Evolutionary conservation across 1,284 basidiomycete species (phyloP).

Genomic region (Ustilago vetiveriae): DNA sequence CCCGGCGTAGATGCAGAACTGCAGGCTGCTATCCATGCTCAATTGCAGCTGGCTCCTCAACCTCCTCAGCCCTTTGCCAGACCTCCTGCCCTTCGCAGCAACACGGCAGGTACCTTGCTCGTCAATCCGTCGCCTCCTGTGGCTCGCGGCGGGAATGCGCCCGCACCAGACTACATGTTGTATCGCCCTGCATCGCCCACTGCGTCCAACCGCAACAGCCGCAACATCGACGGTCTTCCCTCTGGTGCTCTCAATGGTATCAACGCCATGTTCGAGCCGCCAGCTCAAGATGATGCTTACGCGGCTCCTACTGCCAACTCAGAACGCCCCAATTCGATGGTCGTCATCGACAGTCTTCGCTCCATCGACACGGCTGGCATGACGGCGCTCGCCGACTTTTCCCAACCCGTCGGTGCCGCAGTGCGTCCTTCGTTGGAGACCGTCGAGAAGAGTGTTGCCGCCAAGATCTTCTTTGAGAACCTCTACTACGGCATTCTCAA

Average conservation of each 20-base stretch:
- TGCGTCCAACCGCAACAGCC: constrained; percentile 42
- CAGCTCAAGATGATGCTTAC: neutral
- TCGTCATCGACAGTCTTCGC: constrained; percentile 46
- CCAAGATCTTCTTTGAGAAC: constrained; percentile 95
- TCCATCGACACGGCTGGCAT: constrained; percentile 43
- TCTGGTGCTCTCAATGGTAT: constrained; percentile 34
- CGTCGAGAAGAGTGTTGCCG: constrained; percentile 89
- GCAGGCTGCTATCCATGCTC: constrained; percentile 35
- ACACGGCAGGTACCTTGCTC: constrained; percentile 56
- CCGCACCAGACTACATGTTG: constrained; percentile 49
- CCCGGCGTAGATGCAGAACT: constrained; percentile 19
- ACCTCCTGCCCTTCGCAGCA: constrained; percentile 46
- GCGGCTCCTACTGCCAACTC: neutral
- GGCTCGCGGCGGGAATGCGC: constrained; percentile 11
- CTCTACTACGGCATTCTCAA: constrained; percentile 77
- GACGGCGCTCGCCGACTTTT: constrained; percentile 28
- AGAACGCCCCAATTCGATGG: constrained; percentile 56
- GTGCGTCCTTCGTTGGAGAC: constrained; percentile 77
- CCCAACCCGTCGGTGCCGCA: constrained; percentile 32
- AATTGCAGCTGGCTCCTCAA: constrained; percentile 15
- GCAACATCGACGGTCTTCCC: constrained; percentile 58
- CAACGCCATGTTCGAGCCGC: constrained; percentile 51
- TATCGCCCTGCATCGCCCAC: constrained; percentile 42
- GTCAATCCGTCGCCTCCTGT: constrained; percentile 50
- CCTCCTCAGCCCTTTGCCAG: constrained; percentile 22